Conservation (phyloP, 352 stramenopile genomes). For the Phytophthora boehmeriae region DNA sequence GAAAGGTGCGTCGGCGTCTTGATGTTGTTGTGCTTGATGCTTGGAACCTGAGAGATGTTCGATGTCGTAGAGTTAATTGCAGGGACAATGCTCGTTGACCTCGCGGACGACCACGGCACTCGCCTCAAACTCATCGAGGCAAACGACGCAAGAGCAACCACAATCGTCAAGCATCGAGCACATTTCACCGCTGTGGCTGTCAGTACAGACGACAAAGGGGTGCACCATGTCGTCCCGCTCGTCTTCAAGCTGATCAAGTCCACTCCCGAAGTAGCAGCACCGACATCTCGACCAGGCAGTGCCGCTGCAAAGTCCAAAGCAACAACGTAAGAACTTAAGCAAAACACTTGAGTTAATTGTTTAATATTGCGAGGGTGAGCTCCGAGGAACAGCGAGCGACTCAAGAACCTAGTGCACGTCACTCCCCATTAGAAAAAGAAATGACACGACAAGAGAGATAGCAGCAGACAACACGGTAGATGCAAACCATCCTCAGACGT, state of each 20-base stretch:
- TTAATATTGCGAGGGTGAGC: constrained; percentile 23
- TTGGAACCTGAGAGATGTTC: background rate
- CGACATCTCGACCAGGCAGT: constrained; percentile 16
- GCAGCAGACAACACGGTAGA: constrained; percentile 4
- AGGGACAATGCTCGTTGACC: constrained; percentile 50
- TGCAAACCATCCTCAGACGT: constrained; percentile 1
- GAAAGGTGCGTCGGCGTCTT: constrained; percentile 48
- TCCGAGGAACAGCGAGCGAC: constrained; percentile 23
- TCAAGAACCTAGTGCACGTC: constrained; percentile 13
- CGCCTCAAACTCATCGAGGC: constrained; percentile 59
- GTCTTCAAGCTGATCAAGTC: constrained; percentile 40
- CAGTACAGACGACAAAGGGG: constrained; percentile 53
- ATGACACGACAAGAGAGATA: constrained; percentile 19
- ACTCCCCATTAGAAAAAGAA: constrained; percentile 9
- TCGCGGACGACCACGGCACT: constrained; percentile 48
- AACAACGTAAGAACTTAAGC: constrained; percentile 3
- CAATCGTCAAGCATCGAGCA: constrained; percentile 45
- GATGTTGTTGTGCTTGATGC: background rate
- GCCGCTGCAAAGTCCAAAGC: constrained; percentile 18
- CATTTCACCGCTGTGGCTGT: constrained; percentile 60
- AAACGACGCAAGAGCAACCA: constrained; percentile 40
- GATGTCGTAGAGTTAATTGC: constrained; percentile 45
- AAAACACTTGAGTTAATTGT: constrained; percentile 22
- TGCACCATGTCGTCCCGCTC: constrained; percentile 39
- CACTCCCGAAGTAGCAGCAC: background rate